Evolutionary conservation across 164 flowering plant species (phyloP), one percentile per base, ranked within the genome.

Genomic region (Platanus orientalis): DNA sequence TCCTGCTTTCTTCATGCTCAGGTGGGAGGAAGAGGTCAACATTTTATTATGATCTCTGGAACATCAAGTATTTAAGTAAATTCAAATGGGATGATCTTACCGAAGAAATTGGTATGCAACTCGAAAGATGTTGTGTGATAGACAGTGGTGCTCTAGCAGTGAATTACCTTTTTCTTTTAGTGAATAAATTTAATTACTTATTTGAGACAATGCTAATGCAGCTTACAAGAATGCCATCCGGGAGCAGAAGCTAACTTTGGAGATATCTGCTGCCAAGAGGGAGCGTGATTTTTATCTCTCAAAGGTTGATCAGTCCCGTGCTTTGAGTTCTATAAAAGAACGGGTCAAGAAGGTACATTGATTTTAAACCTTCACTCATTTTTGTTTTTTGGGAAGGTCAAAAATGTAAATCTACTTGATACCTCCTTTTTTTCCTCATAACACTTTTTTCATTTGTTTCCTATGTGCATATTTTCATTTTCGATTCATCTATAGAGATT

Each of bases 71-170:
- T 66, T 70, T 91, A 40, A 84, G 89, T 57, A 91, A 89, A 82
- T 89, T 91, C 76, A 94, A 94, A 67, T 94, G 97, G 99, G 97
- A 91, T 69, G 81, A 91, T 79, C 92, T 91, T 28, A 91, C 90
- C 24, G 93, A 78, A 66, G 97, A 94, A 69, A 77, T 77, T 52
- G 97, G 99, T 94, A 90, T 28, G 53, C 10, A 62, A 36, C 10
- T 36, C 45, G 17, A n/a, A 28, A 23, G 25, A 10, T 57, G 32
- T 61, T 45, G 9, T 48, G 10, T 7, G 27, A 16, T 52, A 1
- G 53, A 12, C 39, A 20, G 10, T 36, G 36, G 45, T 12, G 26
- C 25, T 14, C 62, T 65, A 17, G 34, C 32, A 20, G n/a, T 29
- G 1, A 6, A 5, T 6, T 32, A 5, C n/a, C n/a, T n/a, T n/a